These are phyloP conservation scores for Scedosporium minutisporum DNA, from an alignment of 2,329 filamentous ascomycete species.

Conservation along the genomic window DNA sequence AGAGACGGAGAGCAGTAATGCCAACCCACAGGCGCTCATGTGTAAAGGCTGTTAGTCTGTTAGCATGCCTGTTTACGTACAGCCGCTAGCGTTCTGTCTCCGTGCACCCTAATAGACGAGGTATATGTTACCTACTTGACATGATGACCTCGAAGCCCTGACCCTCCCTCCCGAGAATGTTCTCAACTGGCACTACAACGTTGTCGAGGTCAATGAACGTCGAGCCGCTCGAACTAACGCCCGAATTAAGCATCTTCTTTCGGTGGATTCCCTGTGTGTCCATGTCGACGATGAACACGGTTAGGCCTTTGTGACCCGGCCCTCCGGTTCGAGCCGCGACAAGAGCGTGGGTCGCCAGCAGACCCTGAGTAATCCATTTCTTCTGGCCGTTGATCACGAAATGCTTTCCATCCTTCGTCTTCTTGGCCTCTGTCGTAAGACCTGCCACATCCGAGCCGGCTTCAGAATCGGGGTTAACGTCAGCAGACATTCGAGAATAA, in stretches of 20 bases:
- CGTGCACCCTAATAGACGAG: neutral
- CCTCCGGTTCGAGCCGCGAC: constrained; percentile 47
- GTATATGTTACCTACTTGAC: constrained; percentile 13
- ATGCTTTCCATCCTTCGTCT: constrained; percentile 64
- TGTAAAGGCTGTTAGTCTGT: constrained; percentile 42
- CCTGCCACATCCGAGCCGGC: constrained; percentile 74
- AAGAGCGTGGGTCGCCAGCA: constrained; percentile 46
- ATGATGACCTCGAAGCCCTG: constrained; percentile 29
- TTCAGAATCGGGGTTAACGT: constrained; percentile 32
- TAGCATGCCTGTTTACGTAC: neutral
- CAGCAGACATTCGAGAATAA: neutral
- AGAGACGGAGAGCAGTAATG: constrained; percentile 41
- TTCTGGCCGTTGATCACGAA: constrained; percentile 55
- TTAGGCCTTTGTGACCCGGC: constrained; percentile 37
- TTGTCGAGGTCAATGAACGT: constrained; percentile 42
- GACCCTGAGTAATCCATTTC: constrained; percentile 52
- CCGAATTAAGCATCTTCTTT: constrained; percentile 48
- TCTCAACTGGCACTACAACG: constrained; percentile 36
- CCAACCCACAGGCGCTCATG: constrained; percentile 45
- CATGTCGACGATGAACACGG: constrained; percentile 41
- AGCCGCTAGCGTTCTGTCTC: too few species aligned
- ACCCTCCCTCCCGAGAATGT: constrained; percentile 39
- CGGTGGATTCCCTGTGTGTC: constrained; percentile 33
- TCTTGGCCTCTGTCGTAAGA: constrained; percentile 66
- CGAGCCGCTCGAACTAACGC: constrained; percentile 49